Conservation (phyloP, 768 basidiomycete genomes). For the Boletus vinaceobasis region DNA sequence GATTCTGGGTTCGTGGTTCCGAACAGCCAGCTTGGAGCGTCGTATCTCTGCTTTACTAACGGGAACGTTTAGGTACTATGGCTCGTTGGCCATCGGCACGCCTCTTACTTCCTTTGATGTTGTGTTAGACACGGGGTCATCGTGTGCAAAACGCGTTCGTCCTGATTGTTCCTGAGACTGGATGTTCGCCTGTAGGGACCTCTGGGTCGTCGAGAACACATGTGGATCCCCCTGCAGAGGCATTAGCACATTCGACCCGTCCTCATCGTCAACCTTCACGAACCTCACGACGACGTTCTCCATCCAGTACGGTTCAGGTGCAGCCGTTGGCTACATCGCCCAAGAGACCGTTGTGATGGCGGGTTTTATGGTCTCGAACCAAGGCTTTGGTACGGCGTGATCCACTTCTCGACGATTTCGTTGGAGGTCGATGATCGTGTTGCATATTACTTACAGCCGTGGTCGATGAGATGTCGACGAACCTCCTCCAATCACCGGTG, state of each 20-base stretch:
- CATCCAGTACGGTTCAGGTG: conserved; percentile 48
- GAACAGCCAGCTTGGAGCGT: neutral
- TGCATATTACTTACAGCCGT: conserved; percentile 27
- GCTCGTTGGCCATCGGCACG: conserved; percentile 42
- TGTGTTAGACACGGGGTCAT: conserved; percentile 52
- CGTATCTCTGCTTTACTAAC: neutral
- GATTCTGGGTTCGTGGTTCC: conserved; percentile 55
- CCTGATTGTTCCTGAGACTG: neutral
- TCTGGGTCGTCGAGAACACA: conserved; percentile 45
- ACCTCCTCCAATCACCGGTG: conserved; percentile 41
- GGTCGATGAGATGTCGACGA: conserved; percentile 35
- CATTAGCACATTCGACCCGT: conserved; percentile 30
- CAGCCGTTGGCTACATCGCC: conserved; percentile 43
- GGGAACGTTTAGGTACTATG: conserved; percentile 32
- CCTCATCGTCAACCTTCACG: conserved; percentile 36
- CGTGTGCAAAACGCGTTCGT: conserved; percentile 9
- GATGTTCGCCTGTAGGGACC: conserved; percentile 35
- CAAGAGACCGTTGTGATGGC: conserved; percentile 49
- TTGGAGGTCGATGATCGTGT: neutral
- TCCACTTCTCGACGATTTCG: neutral
- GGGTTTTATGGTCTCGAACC: conserved; percentile 46
- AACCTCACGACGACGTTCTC: conserved; percentile 36
- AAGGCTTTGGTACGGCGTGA: conserved; percentile 38
- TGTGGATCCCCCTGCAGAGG: conserved; percentile 33
- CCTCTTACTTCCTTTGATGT: conserved; percentile 46